phyloP scores from a whole-genome alignment of 257 asterid genomes.

The Parsonsia alboflavescens region DNA sequence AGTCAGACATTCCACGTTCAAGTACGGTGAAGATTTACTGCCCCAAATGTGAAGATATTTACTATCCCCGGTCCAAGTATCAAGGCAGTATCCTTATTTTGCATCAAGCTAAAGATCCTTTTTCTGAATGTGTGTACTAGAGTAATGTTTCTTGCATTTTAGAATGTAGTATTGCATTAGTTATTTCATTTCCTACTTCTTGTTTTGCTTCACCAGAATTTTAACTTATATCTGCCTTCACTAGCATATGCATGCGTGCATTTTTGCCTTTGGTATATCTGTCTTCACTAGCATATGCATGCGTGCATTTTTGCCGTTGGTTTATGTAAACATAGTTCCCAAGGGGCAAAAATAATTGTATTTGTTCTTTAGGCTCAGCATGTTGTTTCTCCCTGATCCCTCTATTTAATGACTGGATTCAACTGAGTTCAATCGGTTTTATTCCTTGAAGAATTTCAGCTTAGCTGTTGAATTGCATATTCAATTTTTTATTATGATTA shows the following conservation, averaged over 20 bases:
- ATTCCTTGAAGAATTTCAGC: neutral
- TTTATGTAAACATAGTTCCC: neutral
- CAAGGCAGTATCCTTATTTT: conserved; percentile 96
- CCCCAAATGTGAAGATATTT: conserved; percentile 91
- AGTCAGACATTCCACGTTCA: conserved; percentile 85
- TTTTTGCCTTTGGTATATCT: neutral
- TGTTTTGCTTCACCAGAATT: neutral
- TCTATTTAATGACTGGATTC: neutral
- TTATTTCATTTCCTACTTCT: neutral
- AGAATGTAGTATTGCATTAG: neutral
- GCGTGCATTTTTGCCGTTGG: neutral
- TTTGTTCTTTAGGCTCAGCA: neutral
- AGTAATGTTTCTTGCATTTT: neutral
- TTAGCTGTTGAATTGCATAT: neutral
- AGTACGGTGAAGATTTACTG: conserved; percentile 92
- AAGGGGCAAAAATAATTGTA: neutral
- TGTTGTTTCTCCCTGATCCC: neutral
- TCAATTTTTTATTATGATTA: neutral
- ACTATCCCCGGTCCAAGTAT: conserved; percentile 93
- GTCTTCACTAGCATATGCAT: neutral
- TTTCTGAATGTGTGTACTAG: conserved; percentile 13
- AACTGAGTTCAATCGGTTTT: neutral
- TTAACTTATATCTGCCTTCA: neutral
- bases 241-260: neutral
- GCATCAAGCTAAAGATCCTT: neutral